Evolutionary conservation across 2,329 filamentous ascomycete genomes (phyloP).

Genomic region (Talaromyces sp.): DNA sequence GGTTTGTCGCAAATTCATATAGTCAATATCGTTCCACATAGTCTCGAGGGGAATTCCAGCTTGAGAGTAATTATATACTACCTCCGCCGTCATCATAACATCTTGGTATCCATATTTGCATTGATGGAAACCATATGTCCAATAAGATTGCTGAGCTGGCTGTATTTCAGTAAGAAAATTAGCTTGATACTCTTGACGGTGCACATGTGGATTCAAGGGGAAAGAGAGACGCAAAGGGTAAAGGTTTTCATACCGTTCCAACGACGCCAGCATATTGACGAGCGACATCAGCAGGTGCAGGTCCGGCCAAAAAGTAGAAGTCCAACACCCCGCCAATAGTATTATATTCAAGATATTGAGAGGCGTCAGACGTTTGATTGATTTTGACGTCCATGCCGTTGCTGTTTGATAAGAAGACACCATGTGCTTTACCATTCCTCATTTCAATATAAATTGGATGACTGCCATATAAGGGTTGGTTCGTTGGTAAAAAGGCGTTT

Average conservation of each 20-base stretch:
- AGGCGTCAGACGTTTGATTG: conserved; percentile 53
- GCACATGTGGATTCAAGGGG: too few relatives aligned
- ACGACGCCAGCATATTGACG: conserved; percentile 56
- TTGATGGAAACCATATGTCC: conserved; percentile 64
- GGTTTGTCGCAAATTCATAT: conserved; percentile 34
- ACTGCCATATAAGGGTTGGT: conserved; percentile 65
- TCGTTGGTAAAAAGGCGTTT: conserved; percentile 55
- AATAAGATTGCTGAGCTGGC: conserved; percentile 77
- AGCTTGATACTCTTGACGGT: too few relatives aligned
- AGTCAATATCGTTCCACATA: conserved; percentile 44
- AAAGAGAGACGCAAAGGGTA: too few relatives aligned
- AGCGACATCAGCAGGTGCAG: conserved; percentile 53
- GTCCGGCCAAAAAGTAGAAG: conserved; percentile 61
- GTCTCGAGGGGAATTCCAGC: conserved; percentile 40
- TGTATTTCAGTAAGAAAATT: not conserved
- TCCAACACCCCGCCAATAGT: conserved; percentile 50
- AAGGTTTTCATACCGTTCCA: conserved; percentile 23
- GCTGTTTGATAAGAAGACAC: conserved; percentile 65
- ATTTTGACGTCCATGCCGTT: conserved; percentile 76
- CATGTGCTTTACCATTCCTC: conserved; percentile 53
- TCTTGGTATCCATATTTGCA: conserved; percentile 61
- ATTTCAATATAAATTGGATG: conserved; percentile 75
- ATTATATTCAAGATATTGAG: conserved; percentile 67
- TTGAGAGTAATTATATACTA: conserved; percentile 39
- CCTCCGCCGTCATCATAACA: conserved; percentile 37